Evolutionary conservation across 495 filamentous ascomycete genomes (phyloP), one percentile per base, ranked within the genome.

Genomic region (Penicillium lagena): DNA sequence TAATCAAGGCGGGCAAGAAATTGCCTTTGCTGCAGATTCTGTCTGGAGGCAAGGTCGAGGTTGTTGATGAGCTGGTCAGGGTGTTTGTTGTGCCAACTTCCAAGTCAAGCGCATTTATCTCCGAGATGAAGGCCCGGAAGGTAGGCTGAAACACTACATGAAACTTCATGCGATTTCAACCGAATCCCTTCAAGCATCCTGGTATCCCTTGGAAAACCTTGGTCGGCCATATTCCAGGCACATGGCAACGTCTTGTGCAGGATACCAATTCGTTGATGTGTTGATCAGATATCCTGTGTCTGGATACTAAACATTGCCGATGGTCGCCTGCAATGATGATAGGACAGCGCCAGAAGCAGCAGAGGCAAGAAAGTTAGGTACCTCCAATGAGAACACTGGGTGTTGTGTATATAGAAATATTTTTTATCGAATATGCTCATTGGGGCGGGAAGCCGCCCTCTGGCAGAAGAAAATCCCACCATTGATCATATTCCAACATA

Each of bases 1-100:
- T 98, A 52, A 75, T 91, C 45, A 96, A 94, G 66, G 82, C 87
- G 0, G 91, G 93, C n/a, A 88, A 83, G 77, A 94, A 90, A 59
- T 66, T 88, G 42, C 70, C 80, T 14, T 58, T 96, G 48, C 55
- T 87, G 48, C 85, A 89, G 68, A 76, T 87, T 42, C 64, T 97
- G 46, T 69, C 71, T n/a, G 66, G 73, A 11, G 83, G 86, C n/a
- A 90, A 87, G 51, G 78, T 90, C 5, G 89, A 93, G 66, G 73
- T 97, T 22, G 78, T 94, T 37, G 93, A 98, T 72, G 86, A 87
- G 39, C 57, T 96, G 50, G 78, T 96, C 8, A 81, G 70, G 62
- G 75, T 97, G 8, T 83, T 85, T 51, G 79, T 96, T 7, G 75
- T 98, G 28, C 90, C 90, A 0, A 82, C 75, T 54, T 58, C 56